Base-by-base conservation (phyloP, 805 yeast species). In the Yarrowia sp. region DNA sequence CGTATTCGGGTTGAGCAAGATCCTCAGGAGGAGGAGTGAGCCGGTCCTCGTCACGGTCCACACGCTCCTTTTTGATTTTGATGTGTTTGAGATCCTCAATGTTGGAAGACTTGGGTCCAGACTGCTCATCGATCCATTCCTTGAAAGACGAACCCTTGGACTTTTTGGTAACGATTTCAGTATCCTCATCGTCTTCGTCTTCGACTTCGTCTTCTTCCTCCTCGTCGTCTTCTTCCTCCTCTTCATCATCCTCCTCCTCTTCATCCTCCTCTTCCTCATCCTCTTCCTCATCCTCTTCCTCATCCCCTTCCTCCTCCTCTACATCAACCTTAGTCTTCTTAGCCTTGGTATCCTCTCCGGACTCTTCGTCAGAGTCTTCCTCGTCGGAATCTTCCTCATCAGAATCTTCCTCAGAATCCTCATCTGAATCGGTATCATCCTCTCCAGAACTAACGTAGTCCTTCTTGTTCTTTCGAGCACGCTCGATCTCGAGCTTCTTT, bases 101-200 rank as follows among this genome's bases (percentile, higher is more conserved):
- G 33, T 87, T 81, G 0, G 90, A 92, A 71, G 86, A 91, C 46
- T 86, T 78, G 69, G 84, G 81, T 68, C 88, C 85, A 4, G 87
- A 85, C 73, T 90, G 90, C 42, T 83, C 78, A 71, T 88, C 90
- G 0, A 97, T 97, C 98, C 99, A 95, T 19, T 85, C 84, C 77
- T 90, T 91, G 81, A 95, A 95, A 17, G 86, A 84, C 43, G 82
- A 81, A 0, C 91, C 94, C 53, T 78, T 79, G 38, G 81, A 75
- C 47, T 55, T 55, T 34, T 55, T 55, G 30, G 61, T 55, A 10
- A 20, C 61, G 6, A 20, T n/a, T n/a, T 55, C 72, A 5, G 50
- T 58, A 1, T 68, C 71, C 0, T 70, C 70, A 1, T 58, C 73
- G 6, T 65, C 71, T 6, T 68, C 76, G 0, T 74, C 74, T 0